These are phyloP conservation scores for Helianthus annuus DNA, from an alignment of 129 eudicot species.

Conservation along the genomic window DNA sequence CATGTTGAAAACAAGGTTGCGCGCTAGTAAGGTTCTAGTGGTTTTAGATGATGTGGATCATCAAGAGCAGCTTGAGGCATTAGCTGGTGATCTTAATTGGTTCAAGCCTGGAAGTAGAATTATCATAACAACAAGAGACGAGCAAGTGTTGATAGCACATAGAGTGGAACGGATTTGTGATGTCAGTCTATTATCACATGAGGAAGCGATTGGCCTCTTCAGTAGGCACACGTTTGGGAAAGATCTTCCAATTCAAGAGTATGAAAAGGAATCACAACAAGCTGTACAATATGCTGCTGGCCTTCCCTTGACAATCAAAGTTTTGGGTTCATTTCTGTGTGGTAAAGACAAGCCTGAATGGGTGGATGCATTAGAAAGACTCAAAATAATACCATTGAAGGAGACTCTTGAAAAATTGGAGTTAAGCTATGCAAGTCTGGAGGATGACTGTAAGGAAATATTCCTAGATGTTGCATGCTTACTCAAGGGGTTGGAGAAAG, in stretches of 20 bases:
- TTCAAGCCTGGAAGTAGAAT: slow-evolving; percentile 8
- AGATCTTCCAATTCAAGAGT: slow-evolving; percentile 28
- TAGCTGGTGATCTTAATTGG: not conserved
- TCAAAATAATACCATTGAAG: slow-evolving; percentile 15
- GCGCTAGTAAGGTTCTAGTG: not conserved
- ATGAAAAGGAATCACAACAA: not conserved
- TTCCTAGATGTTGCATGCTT: slow-evolving; percentile 36
- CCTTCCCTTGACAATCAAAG: not conserved
- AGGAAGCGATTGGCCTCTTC: slow-evolving; percentile 36
- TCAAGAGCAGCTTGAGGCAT: not conserved
- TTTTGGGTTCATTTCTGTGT: slow-evolving; percentile 22
- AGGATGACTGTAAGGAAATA: slow-evolving; percentile 35
- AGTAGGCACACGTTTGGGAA: slow-evolving; percentile 41
- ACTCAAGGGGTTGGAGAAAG: slow-evolving; percentile 11
- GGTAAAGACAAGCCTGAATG: slow-evolving; percentile 33
- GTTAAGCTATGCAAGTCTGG: slow-evolving; percentile 46
- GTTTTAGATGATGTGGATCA: slow-evolving; percentile 4
- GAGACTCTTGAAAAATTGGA: slow-evolving; percentile 31
- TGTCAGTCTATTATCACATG: not conserved
- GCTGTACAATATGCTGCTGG: no score
- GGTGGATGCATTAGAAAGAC: slow-evolving; percentile 30
- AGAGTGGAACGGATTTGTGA: not conserved
- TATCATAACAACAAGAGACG: not conserved
- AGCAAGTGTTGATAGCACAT: not conserved
- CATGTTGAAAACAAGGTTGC: not conserved